Evolutionary conservation across 2,329 filamentous ascomycete genomes (phyloP).

Genomic region (Cercospora nicotianae): DNA sequence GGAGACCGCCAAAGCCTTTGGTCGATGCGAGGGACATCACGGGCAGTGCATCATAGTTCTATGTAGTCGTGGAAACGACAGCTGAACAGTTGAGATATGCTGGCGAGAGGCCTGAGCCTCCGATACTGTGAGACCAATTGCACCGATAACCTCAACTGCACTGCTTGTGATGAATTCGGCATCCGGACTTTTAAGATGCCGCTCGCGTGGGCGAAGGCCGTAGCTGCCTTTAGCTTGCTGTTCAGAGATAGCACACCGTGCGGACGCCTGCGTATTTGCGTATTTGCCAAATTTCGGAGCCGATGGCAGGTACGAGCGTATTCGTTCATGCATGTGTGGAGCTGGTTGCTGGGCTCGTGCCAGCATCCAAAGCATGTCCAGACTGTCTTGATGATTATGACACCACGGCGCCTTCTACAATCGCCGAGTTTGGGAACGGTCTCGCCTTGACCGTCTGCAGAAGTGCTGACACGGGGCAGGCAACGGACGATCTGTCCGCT

Average conservation of each 20-base stretch:
- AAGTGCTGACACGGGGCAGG: background rate
- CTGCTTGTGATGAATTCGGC: background rate
- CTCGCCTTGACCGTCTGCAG: background rate
- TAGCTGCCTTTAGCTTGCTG: background rate
- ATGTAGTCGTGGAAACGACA: background rate
- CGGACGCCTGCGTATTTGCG: background rate
- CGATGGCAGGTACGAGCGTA: background rate
- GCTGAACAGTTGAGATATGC: background rate
- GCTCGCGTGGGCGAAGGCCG: background rate
- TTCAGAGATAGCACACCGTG: background rate
- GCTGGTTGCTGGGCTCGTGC: background rate
- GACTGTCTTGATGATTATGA: background rate
- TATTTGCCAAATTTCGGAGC: background rate
- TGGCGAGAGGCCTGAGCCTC: background rate
- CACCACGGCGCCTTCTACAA: background rate
- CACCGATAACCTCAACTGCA: background rate
- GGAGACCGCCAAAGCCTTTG: background rate
- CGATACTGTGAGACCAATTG: background rate
- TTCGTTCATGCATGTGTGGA: background rate
- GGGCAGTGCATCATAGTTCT: background rate
- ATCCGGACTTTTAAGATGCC: background rate
- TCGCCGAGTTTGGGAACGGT: background rate
- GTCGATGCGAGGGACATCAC: background rate
- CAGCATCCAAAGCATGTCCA: background rate
- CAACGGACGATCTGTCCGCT: background rate